Evolutionary conservation across 1,284 basidiomycete species (phyloP), one percentile per base, ranked within the genome.

Genomic region (Puccinia hordei): DNA sequence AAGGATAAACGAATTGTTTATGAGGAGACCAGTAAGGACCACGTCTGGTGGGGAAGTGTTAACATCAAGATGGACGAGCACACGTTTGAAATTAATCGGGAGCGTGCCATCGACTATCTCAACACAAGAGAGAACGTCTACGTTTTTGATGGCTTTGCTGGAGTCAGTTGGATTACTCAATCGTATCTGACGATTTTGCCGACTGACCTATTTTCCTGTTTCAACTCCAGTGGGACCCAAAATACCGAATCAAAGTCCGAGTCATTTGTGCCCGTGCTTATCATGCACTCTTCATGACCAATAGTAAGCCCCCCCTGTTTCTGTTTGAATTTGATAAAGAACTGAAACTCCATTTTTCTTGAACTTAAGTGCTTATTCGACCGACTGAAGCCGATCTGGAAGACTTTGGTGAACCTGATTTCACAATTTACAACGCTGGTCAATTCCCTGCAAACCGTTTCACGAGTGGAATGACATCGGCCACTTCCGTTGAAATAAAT

Each of bases 1-100:
- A 99, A 99, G 87, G 97, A 99, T 91, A 99, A 99, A 91, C 94
- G 97, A 84, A 98, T 99, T 85, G 97, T 99, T 85, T 98, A 90
- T 86, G 96, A 99, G 87, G 96, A 99, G 85, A 93, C 93, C 80
- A 93, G 91, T 87, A 98, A 95, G 87, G 95, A 98, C 86, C 91
- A 98, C 83, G 92, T 99, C 87, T 99, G 97, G 96, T 99, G 97
- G 97, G 96, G 97, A 65, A 93, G 94, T 76, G 95, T 99, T 85
- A 99, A 99, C 89, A 99, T 99, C 88, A 97, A 97, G 90, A 93
- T 98, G 91, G 96, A 98, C 86, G 93, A 88, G 85, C 89, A 99
- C 89, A 99, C 96, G 19, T 99, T 99, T 83, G 97, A 99, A 88
- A 99, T 99, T 87, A 99, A 99, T 88, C 94, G 97, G 81, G 97